phyloP scores from a whole-genome alignment of 257 asterid species.

The Lithospermum erythrorhizon region DNA sequence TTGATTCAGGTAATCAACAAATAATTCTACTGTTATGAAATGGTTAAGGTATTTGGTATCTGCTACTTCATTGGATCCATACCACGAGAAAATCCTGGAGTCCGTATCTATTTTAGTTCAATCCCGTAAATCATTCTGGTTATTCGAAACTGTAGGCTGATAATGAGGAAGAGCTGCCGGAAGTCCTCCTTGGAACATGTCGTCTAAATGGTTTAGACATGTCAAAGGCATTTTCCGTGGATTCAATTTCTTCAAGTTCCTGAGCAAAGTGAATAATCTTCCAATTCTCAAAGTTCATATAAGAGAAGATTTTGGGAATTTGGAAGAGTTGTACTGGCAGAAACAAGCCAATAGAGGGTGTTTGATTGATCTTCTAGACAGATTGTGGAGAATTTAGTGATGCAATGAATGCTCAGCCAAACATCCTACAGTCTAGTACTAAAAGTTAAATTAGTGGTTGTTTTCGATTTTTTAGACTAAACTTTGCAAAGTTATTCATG shows the following conservation, averaged over 20 bases:
- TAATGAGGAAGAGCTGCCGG: constrained; percentile 81
- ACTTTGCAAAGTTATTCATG: no score
- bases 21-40: neutral
- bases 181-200: constrained; percentile 71
- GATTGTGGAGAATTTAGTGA: neutral
- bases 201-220: constrained; percentile 74
- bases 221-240: constrained; percentile 43
- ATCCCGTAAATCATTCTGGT: neutral
- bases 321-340: neutral
- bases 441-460: no score
- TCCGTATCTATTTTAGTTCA: neutral
- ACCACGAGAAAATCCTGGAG: neutral
- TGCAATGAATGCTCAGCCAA: neutral
- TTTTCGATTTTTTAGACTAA: no score
- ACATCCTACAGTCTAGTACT: neutral
- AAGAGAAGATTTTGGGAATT: no score
- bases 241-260: constrained; percentile 18
- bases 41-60: neutral
- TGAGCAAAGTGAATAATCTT: neutral
- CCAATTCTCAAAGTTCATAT: no score
- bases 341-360: no score
- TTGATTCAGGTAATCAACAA: constrained; percentile 48
- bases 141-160: constrained; percentile 38
- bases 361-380: no score
- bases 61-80: neutral